Percentiles rank a stretch among this genome's conserved stretches.
Conservation (phyloP, 352 stramenopile genomes). For the Globisporangium irregulare region DNA sequence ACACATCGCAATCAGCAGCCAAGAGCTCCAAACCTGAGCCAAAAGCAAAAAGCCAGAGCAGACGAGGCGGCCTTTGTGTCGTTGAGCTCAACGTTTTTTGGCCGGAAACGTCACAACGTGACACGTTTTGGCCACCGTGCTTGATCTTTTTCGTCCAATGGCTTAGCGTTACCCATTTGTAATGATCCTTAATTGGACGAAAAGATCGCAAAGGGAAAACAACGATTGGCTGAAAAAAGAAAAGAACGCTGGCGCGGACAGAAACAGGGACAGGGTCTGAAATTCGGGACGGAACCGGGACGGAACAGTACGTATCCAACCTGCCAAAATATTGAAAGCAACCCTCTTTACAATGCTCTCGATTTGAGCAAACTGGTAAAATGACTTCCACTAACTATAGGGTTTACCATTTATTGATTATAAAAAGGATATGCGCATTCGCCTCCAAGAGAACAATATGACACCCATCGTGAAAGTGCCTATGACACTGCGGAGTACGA, state of each 20-base stretch:
- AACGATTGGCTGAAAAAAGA: conserved; percentile 10
- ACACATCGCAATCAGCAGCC: not conserved
- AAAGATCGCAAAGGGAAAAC: not conserved
- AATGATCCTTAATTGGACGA: not conserved
- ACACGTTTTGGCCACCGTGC: not conserved
- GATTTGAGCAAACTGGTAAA: no score
- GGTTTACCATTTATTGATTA: no score
- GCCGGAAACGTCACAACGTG: not conserved
- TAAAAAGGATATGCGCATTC: no score
- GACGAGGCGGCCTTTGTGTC: not conserved
- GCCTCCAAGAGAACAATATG: no score
- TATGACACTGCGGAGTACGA: no score
- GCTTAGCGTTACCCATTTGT: not conserved
- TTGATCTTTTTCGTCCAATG: not conserved
- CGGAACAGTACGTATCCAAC: conserved; percentile 10
- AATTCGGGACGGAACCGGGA: not conserved
- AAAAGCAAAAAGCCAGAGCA: not conserved
- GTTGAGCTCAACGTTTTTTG: not conserved
- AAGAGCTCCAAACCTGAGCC: not conserved
- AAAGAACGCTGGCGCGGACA: not conserved
- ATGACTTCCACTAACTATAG: no score
- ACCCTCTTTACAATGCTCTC: no score
- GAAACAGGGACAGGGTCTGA: not conserved
- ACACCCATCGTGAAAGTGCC: no score
- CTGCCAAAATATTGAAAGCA: not conserved